Evolutionary conservation across 345 rosid genomes (phyloP).

Genomic region (Linum trigynum): DNA sequence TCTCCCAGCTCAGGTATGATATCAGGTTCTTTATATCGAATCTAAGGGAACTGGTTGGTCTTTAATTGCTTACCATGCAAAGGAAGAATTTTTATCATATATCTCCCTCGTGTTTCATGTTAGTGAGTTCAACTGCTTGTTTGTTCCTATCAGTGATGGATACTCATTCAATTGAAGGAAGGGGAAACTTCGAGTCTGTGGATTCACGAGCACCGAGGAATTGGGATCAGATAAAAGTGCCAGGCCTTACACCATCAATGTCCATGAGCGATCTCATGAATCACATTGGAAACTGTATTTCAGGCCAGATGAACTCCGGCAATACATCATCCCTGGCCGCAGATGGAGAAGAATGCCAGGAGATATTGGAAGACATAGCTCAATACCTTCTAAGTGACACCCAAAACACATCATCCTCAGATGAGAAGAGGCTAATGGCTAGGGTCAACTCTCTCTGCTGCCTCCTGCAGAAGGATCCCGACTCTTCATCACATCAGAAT

Average conservation of each 20-base stretch:
- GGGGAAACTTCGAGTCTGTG: slow-evolving; percentile 45
- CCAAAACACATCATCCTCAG: slow-evolving; percentile 51
- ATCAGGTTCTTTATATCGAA: too few relatives aligned
- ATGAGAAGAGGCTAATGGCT: slow-evolving; percentile 91
- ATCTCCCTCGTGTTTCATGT: too few relatives aligned
- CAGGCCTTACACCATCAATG: slow-evolving; percentile 81
- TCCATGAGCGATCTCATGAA: slow-evolving; percentile 81
- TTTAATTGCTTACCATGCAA: neutral
- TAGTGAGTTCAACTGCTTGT: neutral
- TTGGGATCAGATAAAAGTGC: slow-evolving; percentile 79
- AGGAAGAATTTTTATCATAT: too few relatives aligned
- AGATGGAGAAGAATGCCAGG: slow-evolving; percentile 35
- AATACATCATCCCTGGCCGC: slow-evolving; percentile 28
- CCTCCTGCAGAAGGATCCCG: slow-evolving; percentile 78
- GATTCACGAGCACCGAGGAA: slow-evolving; percentile 43
- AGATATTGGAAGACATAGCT: slow-evolving; percentile 63
- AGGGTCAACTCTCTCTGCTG: slow-evolving; percentile 94
- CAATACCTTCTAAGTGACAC: slow-evolving; percentile 77
- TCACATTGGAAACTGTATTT: slow-evolving; percentile 56
- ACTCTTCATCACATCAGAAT: slow-evolving; percentile 25
- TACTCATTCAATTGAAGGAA: slow-evolving; percentile 48
- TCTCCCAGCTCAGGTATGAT: slow-evolving; percentile 4
- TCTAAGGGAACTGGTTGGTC: too few relatives aligned
- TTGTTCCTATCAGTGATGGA: slow-evolving; percentile 42
- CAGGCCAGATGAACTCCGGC: slow-evolving; percentile 56